phyloP scores from a whole-genome alignment of 805 yeast species.

The Kuraishia cidri region DNA sequence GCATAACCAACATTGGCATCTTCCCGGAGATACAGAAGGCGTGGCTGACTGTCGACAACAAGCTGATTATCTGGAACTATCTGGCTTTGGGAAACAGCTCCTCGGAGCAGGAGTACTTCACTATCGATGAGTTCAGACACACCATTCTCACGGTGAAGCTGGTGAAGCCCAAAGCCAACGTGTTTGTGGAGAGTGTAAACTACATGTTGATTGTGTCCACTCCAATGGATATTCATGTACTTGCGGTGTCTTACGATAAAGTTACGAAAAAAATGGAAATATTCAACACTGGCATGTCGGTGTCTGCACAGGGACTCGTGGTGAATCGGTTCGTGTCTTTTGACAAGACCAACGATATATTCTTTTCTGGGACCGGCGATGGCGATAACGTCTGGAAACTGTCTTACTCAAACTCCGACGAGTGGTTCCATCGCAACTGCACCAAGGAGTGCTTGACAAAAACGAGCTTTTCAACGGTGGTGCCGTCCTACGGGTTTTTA shows the following conservation, averaged over 20 bases:
- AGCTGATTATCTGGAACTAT: constrained; percentile 80
- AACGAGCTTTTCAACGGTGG: constrained; percentile 42
- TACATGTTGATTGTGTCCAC: constrained; percentile 73
- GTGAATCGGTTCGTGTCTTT: constrained; percentile 54
- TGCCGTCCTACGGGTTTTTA: constrained; percentile 16
- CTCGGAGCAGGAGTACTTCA: constrained; percentile 51
- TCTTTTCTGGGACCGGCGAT: constrained; percentile 75
- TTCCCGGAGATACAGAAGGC: constrained; percentile 73
- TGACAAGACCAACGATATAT: constrained; percentile 66
- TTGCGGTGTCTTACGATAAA: constrained; percentile 54
- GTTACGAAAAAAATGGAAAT: constrained; percentile 46
- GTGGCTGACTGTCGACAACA: constrained; percentile 81
- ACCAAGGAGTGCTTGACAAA: constrained; percentile 77
- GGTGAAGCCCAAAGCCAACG: constrained; percentile 74
- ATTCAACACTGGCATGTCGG: constrained; percentile 75
- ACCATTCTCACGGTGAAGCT: constrained; percentile 69
- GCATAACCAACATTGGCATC: constrained; percentile 71
- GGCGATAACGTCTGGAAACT: constrained; percentile 83
- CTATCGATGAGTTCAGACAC: constrained; percentile 76
- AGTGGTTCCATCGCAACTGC: constrained; percentile 82
- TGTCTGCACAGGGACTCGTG: constrained; percentile 70
- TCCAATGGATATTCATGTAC: constrained; percentile 65
- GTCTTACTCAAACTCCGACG: constrained; percentile 71
- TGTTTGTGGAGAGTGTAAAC: constrained; percentile 72
- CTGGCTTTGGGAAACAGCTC: constrained; percentile 33